phyloP scores from a whole-genome alignment of 331 rosid species.

The Acacia concinna region DNA sequence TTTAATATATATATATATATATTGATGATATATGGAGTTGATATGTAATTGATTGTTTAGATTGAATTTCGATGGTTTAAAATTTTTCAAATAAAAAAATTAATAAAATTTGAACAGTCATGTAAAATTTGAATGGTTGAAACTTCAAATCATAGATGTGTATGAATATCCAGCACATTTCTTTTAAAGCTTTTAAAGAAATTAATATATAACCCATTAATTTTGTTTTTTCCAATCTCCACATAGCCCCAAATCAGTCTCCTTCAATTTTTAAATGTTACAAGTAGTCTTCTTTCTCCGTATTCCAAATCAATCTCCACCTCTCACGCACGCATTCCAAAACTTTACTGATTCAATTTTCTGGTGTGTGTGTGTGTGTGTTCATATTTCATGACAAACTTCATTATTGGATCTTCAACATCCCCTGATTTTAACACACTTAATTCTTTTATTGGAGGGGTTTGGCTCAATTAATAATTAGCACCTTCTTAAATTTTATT shows the following conservation, averaged over 20 bases:
- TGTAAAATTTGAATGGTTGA: background rate
- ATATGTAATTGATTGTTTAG: background rate
- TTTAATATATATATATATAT: background rate
- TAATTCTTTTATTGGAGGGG: no score
- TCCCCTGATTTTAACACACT: background rate
- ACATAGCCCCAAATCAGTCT: conserved; percentile 44
- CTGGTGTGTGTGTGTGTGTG: background rate
- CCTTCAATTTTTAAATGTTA: conserved; percentile 37
- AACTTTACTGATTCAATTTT: background rate
- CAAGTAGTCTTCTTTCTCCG: background rate
- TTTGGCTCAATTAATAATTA: no score
- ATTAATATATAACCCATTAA: background rate
- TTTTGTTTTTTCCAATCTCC: conserved; percentile 29
- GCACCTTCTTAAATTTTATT: no score
- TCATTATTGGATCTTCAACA: background rate
- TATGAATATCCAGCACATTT: background rate
- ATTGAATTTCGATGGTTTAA: background rate
- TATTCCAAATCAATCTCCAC: background rate
- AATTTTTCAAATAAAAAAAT: background rate
- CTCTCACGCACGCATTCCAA: conserved; percentile 4
- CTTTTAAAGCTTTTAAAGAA: background rate
- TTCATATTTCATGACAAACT: background rate
- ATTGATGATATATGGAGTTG: background rate
- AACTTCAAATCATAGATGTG: background rate
- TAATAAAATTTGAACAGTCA: background rate